These are phyloP conservation scores for Claviceps humidiphila DNA, from an alignment of 2,329 filamentous ascomycete species.

Conservation along the genomic window DNA sequence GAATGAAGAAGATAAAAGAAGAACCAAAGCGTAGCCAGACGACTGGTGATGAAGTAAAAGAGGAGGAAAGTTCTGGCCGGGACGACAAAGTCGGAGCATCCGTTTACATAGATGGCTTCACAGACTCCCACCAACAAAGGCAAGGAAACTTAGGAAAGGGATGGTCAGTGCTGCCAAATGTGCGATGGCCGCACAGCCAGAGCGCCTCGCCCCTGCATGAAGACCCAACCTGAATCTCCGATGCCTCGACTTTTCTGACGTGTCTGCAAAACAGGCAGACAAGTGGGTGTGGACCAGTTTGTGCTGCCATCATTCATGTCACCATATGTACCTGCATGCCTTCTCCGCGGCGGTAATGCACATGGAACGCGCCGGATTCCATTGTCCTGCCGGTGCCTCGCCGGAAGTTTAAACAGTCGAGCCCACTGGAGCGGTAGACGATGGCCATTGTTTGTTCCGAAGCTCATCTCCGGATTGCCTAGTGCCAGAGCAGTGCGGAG, in stretches of 20 bases:
- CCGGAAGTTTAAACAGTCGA: background rate
- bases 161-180: background rate
- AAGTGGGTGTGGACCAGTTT: background rate
- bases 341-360: background rate
- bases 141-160: background rate
- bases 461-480: background rate
- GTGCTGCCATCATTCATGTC: background rate
- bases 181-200: background rate
- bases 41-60: conserved; percentile 6
- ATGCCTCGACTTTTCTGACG: background rate
- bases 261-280: background rate
- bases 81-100: background rate
- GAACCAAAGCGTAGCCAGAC: conserved; percentile 7
- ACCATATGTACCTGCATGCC: background rate
- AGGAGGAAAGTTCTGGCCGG: background rate
- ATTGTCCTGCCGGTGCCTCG: background rate
- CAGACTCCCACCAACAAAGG: background rate
- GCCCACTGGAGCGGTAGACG: background rate
- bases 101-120: background rate
- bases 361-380: background rate
- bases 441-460: background rate
- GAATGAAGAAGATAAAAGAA: background rate
- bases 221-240: background rate
- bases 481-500: background rate
- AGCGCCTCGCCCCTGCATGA: conserved; percentile 1